Base-by-base conservation (phyloP, 1,284 basidiomycete genomes). In the Athelia sp. region DNA sequence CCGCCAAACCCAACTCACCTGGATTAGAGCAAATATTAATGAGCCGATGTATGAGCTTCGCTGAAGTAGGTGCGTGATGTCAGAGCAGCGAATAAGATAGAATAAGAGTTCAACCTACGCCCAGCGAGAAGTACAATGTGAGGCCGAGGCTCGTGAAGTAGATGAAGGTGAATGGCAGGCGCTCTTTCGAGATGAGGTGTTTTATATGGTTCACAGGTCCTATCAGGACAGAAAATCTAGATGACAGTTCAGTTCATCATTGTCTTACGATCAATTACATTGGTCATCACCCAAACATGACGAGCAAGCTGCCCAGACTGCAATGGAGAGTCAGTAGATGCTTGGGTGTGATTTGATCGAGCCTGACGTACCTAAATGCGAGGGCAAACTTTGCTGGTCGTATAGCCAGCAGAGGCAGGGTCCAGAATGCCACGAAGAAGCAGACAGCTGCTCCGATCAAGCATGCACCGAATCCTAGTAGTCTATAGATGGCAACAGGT, bases 391-490 rank as follows among this genome's bases (percentile, higher is more conserved):
- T 95, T 19, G 87, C 74, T 11, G 93, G 92, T 50, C 89, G 89
- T 47, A 95, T 56, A 6, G 85, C 86, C 32, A 98, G 75, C 48
- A 94, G 67, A 3, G 95, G 93, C 19, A 97, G 73, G 14, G 92
- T 94, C 53, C 98, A 65, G 73, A 99, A 99, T 14, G 93, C 85
- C 47, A 99, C 88, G 54, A 93, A 85, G 76, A 99, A 99, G 72
- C 96, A 99, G 1, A 95, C 89, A 35, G 84, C 85, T 4, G 94
- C 94, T 10, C 96, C 96, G 17, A 90, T 71, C 44, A 96, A 72
- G 63, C 95, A 98, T 22, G 83, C 89, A 47, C 92, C 81, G 66
- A 99, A 99, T n/a, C 93, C 96, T 8, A 98, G 72, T 58, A 99
- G 76, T 58, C 91, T 93, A 45, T 4, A 46, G 38, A 32, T 26